These are phyloP conservation scores for Lentinula sp. DNA, from an alignment of 768 basidiomycete genomes.

Conservation along the genomic window DNA sequence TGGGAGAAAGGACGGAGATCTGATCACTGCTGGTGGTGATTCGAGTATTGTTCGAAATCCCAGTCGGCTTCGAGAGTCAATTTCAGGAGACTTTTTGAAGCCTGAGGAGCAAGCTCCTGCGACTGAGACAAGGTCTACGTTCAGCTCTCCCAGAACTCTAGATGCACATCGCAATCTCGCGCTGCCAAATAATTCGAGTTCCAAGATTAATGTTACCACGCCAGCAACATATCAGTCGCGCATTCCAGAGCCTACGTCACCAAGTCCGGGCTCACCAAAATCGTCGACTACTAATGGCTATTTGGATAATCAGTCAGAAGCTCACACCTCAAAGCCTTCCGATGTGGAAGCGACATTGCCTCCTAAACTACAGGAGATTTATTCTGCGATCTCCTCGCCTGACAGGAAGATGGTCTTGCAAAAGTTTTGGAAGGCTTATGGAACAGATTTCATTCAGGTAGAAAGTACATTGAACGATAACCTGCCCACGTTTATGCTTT, in stretches of 20 bases:
- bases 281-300: not conserved
- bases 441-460: not conserved
- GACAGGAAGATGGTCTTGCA: not conserved
- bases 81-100: not conserved
- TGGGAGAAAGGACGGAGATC: not conserved
- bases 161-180: not conserved
- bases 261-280: not conserved
- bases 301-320: not conserved
- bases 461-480: not conserved
- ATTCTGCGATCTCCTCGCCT: not conserved
- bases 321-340: not conserved
- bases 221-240: not conserved
- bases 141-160: no score
- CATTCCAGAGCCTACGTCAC: not conserved
- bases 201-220: not conserved
- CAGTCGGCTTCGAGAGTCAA: not conserved
- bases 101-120: no score
- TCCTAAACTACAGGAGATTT: not conserved
- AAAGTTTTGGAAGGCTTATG: not conserved
- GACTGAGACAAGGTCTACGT: no score
- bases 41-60: not conserved
- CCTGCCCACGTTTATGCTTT: not conserved
- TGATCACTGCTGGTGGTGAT: not conserved
- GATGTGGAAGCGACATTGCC: not conserved
- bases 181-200: not conserved